phyloP scores from a whole-genome alignment of 163 green algal genomes.

The Chlorella variabilis region DNA sequence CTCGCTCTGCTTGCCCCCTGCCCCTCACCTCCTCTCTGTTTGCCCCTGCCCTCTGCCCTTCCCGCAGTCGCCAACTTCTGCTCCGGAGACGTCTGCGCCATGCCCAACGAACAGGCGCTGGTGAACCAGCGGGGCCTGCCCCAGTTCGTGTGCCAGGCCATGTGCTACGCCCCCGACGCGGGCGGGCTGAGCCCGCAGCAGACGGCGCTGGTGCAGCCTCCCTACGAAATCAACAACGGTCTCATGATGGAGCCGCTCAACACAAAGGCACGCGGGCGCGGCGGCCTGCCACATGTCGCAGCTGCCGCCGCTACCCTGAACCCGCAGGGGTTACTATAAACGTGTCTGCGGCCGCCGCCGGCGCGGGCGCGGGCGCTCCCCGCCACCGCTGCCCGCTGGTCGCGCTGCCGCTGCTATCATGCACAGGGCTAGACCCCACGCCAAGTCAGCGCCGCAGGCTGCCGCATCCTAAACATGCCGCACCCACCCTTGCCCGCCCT shows the following conservation, averaged over 20 bases:
- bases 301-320: background rate
- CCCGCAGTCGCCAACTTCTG: slow-evolving; percentile 31
- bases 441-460: too few relatives aligned
- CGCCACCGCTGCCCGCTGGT: too few relatives aligned
- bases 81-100: background rate
- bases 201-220: slow-evolving; percentile 37
- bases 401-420: too few relatives aligned
- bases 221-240: slow-evolving; percentile 58
- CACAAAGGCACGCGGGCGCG: background rate
- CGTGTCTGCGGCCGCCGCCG: too few relatives aligned
- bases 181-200: slow-evolving; percentile 1
- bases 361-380: too few relatives aligned
- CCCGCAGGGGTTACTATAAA: too few relatives aligned
- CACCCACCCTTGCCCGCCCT: too few relatives aligned
- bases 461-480: too few relatives aligned
- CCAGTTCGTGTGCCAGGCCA: slow-evolving; percentile 32
- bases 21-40: background rate
- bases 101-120: background rate
- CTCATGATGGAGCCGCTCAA: slow-evolving; percentile 40
- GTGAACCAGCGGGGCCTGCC: slow-evolving; percentile 4
- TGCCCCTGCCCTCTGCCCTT: background rate
- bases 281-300: background rate
- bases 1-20: too few relatives aligned
- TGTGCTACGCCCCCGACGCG: slow-evolving; percentile 13
- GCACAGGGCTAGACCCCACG: too few relatives aligned